Conservation (phyloP, 108 stramenopile species). For the Skeletonema potamos region DNA sequence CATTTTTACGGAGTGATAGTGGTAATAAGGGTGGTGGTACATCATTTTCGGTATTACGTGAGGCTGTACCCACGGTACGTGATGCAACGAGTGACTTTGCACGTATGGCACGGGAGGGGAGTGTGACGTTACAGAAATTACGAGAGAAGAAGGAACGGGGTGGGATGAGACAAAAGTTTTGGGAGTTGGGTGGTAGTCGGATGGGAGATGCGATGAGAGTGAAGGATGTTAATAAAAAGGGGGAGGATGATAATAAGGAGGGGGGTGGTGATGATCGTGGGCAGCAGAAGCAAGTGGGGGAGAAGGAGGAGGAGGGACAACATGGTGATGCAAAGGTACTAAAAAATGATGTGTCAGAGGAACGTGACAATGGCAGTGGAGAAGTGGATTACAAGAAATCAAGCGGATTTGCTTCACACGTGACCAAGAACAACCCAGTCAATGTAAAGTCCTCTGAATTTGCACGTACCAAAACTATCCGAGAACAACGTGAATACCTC, state of each 20-base stretch:
- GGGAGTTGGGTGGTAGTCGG: slow-evolving; percentile 96
- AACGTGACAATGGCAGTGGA: slow-evolving; percentile 29
- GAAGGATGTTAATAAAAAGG: slow-evolving; percentile 38
- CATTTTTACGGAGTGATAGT: slow-evolving; percentile 72
- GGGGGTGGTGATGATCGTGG: no score
- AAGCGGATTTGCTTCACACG: slow-evolving; percentile 84
- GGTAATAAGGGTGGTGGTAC: slow-evolving; percentile 68
- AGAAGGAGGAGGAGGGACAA: slow-evolving; percentile 18
- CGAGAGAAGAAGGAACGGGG: slow-evolving; percentile 88
- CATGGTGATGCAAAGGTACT: background rate
- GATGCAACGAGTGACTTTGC: slow-evolving; percentile 93
- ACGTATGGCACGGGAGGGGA: slow-evolving; percentile 89
- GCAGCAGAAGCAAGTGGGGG: no score
- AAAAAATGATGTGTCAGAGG: slow-evolving; percentile 4
- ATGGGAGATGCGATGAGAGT: slow-evolving; percentile 95
- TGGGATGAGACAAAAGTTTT: slow-evolving; percentile 96
- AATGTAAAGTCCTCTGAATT: slow-evolving; percentile 65
- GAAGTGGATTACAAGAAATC: slow-evolving; percentile 92
- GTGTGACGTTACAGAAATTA: slow-evolving; percentile 64
- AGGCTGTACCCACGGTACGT: slow-evolving; percentile 85
- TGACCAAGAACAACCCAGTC: slow-evolving; percentile 58
- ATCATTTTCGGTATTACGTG: slow-evolving; percentile 78
- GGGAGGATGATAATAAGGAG: slow-evolving; percentile 26
- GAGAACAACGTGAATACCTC: slow-evolving; percentile 91
- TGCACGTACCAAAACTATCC: slow-evolving; percentile 87